These are phyloP conservation scores for Tritrichomonas musculus DNA, from an alignment of 208 protist genomes.

Conservation along the genomic window DNA sequence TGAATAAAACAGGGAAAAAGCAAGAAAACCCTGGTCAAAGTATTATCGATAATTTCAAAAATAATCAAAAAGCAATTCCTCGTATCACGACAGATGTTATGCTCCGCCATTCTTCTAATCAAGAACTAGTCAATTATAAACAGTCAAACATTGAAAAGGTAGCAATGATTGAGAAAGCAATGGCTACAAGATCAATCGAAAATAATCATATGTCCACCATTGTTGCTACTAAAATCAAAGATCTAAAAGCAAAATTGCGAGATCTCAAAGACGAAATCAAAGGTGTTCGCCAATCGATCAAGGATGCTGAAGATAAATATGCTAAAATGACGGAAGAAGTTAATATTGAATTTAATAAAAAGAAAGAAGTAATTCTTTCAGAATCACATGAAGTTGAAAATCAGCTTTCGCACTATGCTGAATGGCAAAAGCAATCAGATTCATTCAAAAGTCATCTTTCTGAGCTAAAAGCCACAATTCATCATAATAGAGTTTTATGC, in stretches of 20 bases:
- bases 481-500: slow-evolving; percentile 9
- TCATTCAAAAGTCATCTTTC: neutral
- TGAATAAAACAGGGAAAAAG: too few species aligned
- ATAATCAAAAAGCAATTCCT: neutral
- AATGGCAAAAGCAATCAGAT: slow-evolving; percentile 22
- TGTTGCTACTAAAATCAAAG: slow-evolving; percentile 12
- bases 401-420: neutral
- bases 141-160: neutral
- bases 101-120: neutral
- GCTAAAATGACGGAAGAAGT: neutral
- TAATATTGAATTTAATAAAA: neutral
- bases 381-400: neutral
- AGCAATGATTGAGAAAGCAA: neutral
- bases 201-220: neutral
- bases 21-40: too few species aligned
- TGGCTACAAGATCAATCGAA: neutral
- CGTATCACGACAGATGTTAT: neutral
- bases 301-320: neutral
- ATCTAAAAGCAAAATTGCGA: neutral
- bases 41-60: too few species aligned
- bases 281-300: neutral
- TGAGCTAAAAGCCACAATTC: slow-evolving; percentile 8
- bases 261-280: neutral
- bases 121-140: neutral
- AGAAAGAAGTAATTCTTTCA: neutral